These are phyloP conservation scores for Epichloe baconii DNA, from an alignment of 2,329 filamentous ascomycete species.

Conservation along the genomic window DNA sequence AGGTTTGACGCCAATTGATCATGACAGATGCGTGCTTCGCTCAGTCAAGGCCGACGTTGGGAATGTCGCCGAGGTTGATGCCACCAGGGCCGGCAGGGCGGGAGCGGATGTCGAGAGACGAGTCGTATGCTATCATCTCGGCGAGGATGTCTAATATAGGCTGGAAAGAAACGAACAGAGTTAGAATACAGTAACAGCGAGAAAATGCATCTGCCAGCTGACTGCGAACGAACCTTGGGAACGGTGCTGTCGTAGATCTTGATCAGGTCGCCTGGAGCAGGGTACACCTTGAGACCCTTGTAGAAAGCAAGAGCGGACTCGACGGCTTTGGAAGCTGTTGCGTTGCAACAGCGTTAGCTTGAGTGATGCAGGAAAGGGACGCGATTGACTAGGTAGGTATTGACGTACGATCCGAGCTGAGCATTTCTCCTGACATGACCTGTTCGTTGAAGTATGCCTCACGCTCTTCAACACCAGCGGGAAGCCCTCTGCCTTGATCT, in stretches of 20 bases:
- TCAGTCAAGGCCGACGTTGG: slow-evolving; percentile 43
- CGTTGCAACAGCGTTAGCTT: slow-evolving; percentile 3
- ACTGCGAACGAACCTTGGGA: slow-evolving; percentile 53
- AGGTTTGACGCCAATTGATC: neutral
- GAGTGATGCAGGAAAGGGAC: neutral
- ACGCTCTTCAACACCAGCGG: slow-evolving; percentile 77
- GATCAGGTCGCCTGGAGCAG: slow-evolving; percentile 82
- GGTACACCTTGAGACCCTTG: slow-evolving; percentile 97
- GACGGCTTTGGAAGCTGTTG: slow-evolving; percentile 50
- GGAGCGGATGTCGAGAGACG: slow-evolving; percentile 48
- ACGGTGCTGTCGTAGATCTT: slow-evolving; percentile 98
- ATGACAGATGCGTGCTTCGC: neutral
- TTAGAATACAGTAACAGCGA: neutral
- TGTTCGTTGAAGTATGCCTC: slow-evolving; percentile 96
- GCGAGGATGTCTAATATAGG: slow-evolving; percentile 90
- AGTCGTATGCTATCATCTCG: slow-evolving; percentile 94
- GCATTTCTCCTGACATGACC: slow-evolving; percentile 74
- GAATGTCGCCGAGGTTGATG: slow-evolving; percentile 34
- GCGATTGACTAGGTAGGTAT: neutral
- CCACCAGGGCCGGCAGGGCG: slow-evolving; percentile 20
- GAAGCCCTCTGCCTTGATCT: slow-evolving; percentile 84
- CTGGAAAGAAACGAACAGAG: slow-evolving; percentile 26
- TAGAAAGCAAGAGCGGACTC: slow-evolving; percentile 94
- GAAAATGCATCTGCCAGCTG: neutral
- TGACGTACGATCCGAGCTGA: slow-evolving; percentile 63